phyloP scores from a whole-genome alignment of 2,329 filamentous ascomycete genomes.

The Fusarium neocosmosporiellum region DNA sequence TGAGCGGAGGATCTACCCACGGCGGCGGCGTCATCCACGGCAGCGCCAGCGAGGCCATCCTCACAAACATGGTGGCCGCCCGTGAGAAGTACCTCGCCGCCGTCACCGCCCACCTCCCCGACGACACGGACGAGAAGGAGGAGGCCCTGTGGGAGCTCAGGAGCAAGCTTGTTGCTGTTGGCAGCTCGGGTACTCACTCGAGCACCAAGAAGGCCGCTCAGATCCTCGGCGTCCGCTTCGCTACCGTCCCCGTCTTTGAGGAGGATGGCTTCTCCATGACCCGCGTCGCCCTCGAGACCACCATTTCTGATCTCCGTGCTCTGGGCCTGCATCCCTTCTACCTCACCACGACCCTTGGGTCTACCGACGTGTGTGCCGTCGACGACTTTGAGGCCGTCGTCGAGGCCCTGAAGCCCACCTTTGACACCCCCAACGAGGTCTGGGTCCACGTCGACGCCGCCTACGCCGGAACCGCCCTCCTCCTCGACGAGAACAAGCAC shows the following conservation, averaged over 20 bases:
- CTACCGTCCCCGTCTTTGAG: constrained; percentile 71
- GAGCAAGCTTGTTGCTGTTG: constrained; percentile 77
- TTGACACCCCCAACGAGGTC: constrained; percentile 61
- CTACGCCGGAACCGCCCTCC: constrained; percentile 87
- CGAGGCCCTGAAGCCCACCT: constrained; percentile 51
- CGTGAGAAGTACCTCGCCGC: constrained; percentile 80
- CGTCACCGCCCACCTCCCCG: constrained; percentile 62
- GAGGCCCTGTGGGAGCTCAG: constrained; percentile 70
- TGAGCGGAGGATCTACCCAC: constrained; percentile 74
- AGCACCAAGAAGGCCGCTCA: constrained; percentile 88
- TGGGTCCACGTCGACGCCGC: constrained; percentile 97
- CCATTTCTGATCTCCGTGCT: constrained; percentile 72
- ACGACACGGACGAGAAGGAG: constrained; percentile 73
- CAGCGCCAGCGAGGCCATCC: constrained; percentile 86
- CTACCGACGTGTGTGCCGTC: constrained; percentile 87
- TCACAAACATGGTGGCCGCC: constrained; percentile 88
- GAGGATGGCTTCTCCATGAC: constrained; percentile 78
- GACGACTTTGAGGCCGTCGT: constrained; percentile 83
- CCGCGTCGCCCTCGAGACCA: constrained; percentile 67
- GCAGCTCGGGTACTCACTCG: constrained; percentile 83
- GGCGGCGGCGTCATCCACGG: constrained; percentile 97
- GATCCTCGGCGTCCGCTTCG: constrained; percentile 86
- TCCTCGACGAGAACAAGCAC: constrained; percentile 83
- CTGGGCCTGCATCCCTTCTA: constrained; percentile 87
- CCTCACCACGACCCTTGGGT: constrained; percentile 85